A percentile compares a stretch with the other conserved stretches of the same genome.
Conservation (phyloP, 805 yeast genomes). For the Yamadazyma phyllophila region DNA sequence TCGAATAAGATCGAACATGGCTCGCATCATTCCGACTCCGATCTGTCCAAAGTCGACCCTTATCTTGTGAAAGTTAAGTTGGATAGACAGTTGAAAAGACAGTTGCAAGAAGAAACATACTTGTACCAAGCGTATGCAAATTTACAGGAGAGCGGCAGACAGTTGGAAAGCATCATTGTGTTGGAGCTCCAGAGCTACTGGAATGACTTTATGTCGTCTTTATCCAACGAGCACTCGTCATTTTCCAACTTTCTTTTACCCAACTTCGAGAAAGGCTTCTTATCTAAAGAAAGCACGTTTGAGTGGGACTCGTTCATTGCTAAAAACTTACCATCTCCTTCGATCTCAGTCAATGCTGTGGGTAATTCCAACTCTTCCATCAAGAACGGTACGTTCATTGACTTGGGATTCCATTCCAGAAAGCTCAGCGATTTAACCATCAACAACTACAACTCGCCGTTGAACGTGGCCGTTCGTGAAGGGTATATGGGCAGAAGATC, state of each 20-base stretch:
- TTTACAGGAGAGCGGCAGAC: constrained; percentile 82
- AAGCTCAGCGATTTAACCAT: constrained; percentile 54
- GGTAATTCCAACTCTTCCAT: constrained; percentile 24
- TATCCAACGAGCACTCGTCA: constrained; percentile 71
- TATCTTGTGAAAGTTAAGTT: constrained; percentile 67
- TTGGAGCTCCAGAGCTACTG: constrained; percentile 82
- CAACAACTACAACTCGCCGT: constrained; percentile 65
- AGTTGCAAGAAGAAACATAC: constrained; percentile 79
- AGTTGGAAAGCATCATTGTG: constrained; percentile 81
- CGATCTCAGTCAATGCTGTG: constrained; percentile 25
- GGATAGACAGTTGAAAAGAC: constrained; percentile 75
- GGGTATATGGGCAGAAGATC: constrained; percentile 88
- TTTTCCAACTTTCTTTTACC: constrained; percentile 66
- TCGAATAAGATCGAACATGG: constrained; percentile 45
- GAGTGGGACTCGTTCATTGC: constrained; percentile 88
- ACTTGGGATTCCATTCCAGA: constrained; percentile 37
- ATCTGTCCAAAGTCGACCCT: constrained; percentile 66
- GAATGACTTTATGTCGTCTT: constrained; percentile 63
- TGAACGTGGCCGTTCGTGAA: constrained; percentile 61
- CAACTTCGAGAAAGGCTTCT: constrained; percentile 52
- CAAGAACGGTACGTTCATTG: constrained; percentile 39
- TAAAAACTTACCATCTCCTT: constrained; percentile 51
- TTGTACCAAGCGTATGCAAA: constrained; percentile 86
- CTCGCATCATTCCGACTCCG: constrained; percentile 13
- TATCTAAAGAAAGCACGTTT: constrained; percentile 71